Base-by-base conservation (phyloP, 371 early-diverging fungal genomes). In the Mortierella sp. region DNA sequence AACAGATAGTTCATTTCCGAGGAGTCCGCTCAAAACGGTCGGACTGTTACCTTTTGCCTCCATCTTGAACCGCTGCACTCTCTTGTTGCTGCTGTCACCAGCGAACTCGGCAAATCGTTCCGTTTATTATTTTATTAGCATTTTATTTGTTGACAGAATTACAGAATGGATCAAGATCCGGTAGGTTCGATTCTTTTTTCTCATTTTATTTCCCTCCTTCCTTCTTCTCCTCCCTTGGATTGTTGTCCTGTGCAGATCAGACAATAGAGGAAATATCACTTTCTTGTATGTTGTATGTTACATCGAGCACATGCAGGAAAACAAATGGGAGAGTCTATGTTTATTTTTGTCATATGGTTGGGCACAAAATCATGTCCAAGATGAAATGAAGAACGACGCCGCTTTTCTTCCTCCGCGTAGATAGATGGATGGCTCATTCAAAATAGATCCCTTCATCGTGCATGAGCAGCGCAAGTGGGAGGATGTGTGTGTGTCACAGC, bases 301-400 rank as follows among this genome's bases (percentile, higher is more conserved):
- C 6, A 12, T 32, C 63, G 18, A 18, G 10, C 65, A 65, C 65
- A 65, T 65, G 21, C 65, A 65, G 65, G 12, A n/a, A 4, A 58
- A 12, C 29, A 24, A 24, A 54, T 0, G 5, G 18, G 16, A 51
- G 16, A 6, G 51, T 16, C 10, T 12, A 32, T 38, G 65, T 65
- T 65, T 65, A 65, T 65, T 65, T 65, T 65, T 65, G 65, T 65
- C 65, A 14, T 65, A 35, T 63, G 12, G 3, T 24, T 60, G 35
- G 65, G 35, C 21, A 21, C 65, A 38, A 38, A 65, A 65, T 32
- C 29, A 27, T 29, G 60, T 27, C 29, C 27, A 2, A 65, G 10
- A 38, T 35, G 8, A 38, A 21, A 1, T 7, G 38, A 21, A 38
- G 21, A 65, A 21, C 8, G 12, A 65, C 65, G 65, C 65, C 65